Evolutionary conservation across 1,139 yeast species (phyloP), one percentile per base, ranked within the genome.

Genomic region (Candida tunisiensis): DNA sequence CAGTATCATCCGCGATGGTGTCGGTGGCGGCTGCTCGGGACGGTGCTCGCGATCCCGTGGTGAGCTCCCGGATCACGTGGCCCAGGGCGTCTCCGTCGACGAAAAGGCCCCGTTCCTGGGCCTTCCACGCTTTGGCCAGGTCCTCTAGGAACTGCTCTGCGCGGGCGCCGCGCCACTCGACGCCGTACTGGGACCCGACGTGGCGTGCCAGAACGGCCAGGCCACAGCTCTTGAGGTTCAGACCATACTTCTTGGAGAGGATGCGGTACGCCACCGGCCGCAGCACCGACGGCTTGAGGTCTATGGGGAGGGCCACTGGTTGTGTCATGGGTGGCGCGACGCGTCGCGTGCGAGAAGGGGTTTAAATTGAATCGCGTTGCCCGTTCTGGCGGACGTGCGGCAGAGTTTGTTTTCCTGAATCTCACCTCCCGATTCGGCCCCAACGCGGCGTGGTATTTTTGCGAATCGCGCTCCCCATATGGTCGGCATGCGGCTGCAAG

Each of bases 191-290:
- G 25, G 60, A 60, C 6, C 95, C 88, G 21, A 88, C 61, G 31
- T 67, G 65, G 13, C 71, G 73, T 0, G 95, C 80, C 26, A 91
- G 56, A 1, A 66, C 64, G 25, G 62, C 65, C 14, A 88, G 58
- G 0, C 95, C 96, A 34, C 79, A 75, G 0, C 94, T 73, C 42
- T 88, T 83, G 36, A 88, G 67, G 46, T 85, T 85, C 15, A 88
- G 62, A 0, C 95, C 95, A 49, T 83, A 88, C 45, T 88, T 88
- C 51, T 83, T 88, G 3, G 96, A 80, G 12, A 88, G 52, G 2
- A 85, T 67, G 24, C 98, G 60, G 49, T 85, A 88, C 0, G 95
- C 96, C 26, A 85, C 57, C 1, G 98, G 98, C 26, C 98, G 63
- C 21, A 88, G 58, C 45, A 80, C 79, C 0, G 88, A 67, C 0